These are phyloP conservation scores for Zymoseptoria crescenta DNA, from an alignment of 2,329 filamentous ascomycete species.

Conservation along the genomic window DNA sequence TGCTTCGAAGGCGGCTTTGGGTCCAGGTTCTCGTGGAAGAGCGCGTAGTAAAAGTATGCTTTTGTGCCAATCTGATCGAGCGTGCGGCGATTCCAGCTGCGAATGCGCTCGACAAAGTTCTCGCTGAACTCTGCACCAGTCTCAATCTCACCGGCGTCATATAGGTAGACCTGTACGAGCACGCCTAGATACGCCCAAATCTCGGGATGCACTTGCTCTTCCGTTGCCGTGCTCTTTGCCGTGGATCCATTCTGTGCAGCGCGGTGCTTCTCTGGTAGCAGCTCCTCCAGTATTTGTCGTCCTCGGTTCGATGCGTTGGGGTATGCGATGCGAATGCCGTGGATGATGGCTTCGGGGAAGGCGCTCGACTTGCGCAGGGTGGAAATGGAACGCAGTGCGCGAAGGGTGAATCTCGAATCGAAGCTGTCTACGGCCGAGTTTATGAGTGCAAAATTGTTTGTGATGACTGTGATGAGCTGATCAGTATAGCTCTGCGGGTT, in stretches of 20 bases:
- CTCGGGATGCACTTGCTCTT: slow-evolving; percentile 29
- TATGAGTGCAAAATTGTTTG: slow-evolving; percentile 83
- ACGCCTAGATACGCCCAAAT: slow-evolving; percentile 33
- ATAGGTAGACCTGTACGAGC: slow-evolving; percentile 60
- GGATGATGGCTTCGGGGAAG: slow-evolving; percentile 27
- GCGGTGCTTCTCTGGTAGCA: slow-evolving; percentile 21
- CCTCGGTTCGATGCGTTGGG: slow-evolving; percentile 25
- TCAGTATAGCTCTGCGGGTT: slow-evolving; percentile 8
- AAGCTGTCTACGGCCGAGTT: slow-evolving; percentile 89
- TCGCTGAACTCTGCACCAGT: slow-evolving; percentile 78
- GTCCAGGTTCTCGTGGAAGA: slow-evolving; percentile 87
- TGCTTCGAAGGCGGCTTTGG: slow-evolving; percentile 83
- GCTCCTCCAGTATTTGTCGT: slow-evolving; percentile 26
- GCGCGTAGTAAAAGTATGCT: slow-evolving; percentile 95
- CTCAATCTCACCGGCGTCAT: slow-evolving; percentile 74
- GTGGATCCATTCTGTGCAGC: slow-evolving; percentile 14
- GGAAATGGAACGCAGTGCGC: slow-evolving; percentile 90
- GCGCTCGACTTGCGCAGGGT: slow-evolving; percentile 75
- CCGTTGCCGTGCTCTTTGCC: slow-evolving; percentile 9
- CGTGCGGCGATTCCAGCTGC: slow-evolving; percentile 83
- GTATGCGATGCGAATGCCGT: slow-evolving; percentile 28
- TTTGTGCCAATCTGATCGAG: slow-evolving; percentile 89
- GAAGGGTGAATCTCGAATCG: slow-evolving; percentile 88
- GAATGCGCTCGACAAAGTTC: slow-evolving; percentile 74
- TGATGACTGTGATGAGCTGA: slow-evolving; percentile 62